Percentiles rank a stretch among this genome's conserved stretches.
Evolutionary conservation across 1,139 yeast genomes (phyloP).

Genomic region (Geotrichum australiense): DNA sequence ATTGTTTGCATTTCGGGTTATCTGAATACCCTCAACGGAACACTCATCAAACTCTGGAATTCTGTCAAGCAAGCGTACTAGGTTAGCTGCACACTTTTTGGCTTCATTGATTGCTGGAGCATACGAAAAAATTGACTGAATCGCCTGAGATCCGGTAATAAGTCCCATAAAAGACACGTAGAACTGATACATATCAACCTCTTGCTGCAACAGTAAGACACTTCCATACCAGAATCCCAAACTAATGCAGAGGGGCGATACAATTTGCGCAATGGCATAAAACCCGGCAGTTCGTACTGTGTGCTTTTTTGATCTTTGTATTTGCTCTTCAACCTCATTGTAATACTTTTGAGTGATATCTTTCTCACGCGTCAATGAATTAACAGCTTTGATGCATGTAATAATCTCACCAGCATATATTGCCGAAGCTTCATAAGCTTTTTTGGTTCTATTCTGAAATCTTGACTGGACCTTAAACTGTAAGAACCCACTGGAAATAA

Average conservation of each 20-base stretch:
- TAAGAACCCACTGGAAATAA: constrained; percentile 70
- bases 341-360: constrained; percentile 31
- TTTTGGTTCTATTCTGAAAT: constrained; percentile 48
- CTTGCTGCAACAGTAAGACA: constrained; percentile 27
- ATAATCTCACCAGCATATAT: constrained; percentile 35
- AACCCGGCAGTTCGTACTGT: constrained; percentile 29
- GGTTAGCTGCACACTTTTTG: constrained; percentile 59
- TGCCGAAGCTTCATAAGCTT: constrained; percentile 36
- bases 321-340: constrained; percentile 29
- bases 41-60: constrained; percentile 49
- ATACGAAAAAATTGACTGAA: constrained; percentile 81
- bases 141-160: constrained; percentile 77
- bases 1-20: constrained; percentile 16
- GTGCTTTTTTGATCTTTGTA: constrained; percentile 26
- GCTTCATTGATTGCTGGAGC: constrained; percentile 61
- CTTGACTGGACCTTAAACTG: constrained; percentile 68
- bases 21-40: constrained; percentile 48
- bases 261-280: constrained; percentile 34
- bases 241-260: constrained; percentile 36
- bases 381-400: constrained; percentile 35
- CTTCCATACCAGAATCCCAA: constrained; percentile 38
- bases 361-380: constrained; percentile 34
- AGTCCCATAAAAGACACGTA: constrained; percentile 42
- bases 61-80: constrained; percentile 66
- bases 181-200: constrained; percentile 29